These are phyloP conservation scores for Leucaena leucocephala DNA, from an alignment of 306 rosid species.

Conservation along the genomic window DNA sequence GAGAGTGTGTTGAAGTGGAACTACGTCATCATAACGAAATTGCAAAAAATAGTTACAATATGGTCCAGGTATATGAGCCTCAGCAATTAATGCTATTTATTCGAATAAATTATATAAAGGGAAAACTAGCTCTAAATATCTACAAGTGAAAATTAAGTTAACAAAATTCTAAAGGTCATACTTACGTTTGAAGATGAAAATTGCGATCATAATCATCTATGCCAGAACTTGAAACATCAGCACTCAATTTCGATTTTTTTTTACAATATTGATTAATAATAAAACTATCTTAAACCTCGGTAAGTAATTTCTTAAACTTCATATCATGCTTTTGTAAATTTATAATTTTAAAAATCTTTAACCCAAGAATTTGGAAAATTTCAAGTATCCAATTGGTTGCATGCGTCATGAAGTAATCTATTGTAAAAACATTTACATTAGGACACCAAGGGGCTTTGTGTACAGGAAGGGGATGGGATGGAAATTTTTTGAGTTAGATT, in stretches of 20 bases:
- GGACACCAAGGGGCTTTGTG: neutral
- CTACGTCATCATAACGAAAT: neutral
- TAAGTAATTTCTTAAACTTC: too few species aligned
- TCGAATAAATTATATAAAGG: neutral
- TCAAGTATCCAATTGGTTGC: neutral
- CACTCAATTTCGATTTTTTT: neutral
- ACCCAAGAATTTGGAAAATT: neutral
- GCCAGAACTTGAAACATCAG: neutral
- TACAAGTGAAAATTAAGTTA: neutral
- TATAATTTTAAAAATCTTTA: too few species aligned
- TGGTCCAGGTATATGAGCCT: constrained; percentile 33
- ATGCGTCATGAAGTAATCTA: neutral
- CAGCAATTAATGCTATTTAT: constrained; percentile 43
- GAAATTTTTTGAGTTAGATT: too few species aligned
- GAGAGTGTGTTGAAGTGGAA: too few species aligned
- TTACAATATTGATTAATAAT: neutral
- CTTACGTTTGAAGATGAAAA: neutral
- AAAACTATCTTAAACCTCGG: neutral
- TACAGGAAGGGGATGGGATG: too few species aligned
- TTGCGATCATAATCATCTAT: neutral
- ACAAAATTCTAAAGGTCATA: neutral
- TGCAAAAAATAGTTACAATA: neutral
- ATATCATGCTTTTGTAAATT: too few species aligned
- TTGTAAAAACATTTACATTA: too few species aligned
- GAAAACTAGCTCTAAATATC: neutral